phyloP scores from a whole-genome alignment of 768 basidiomycete genomes.

The Mycena rosella region DNA sequence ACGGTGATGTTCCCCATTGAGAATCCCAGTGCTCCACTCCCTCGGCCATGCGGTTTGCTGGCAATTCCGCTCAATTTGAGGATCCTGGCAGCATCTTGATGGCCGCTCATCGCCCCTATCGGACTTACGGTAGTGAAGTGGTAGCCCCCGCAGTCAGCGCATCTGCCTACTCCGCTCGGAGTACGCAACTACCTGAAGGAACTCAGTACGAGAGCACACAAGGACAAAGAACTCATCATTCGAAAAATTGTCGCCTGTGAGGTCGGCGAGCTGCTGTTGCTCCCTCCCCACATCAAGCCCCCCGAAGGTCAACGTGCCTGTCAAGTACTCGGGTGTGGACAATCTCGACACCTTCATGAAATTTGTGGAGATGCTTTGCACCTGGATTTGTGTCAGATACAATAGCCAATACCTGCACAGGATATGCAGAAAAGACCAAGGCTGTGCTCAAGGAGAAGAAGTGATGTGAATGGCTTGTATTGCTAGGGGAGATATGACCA shows the following conservation, averaged over 20 bases:
- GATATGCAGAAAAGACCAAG: too few relatives aligned
- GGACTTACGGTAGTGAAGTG: background rate
- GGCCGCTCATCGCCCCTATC: background rate
- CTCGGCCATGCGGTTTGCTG: background rate
- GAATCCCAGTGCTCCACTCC: background rate
- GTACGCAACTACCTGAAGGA: background rate
- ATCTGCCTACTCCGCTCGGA: too few relatives aligned
- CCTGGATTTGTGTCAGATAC: background rate
- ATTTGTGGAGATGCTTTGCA: background rate
- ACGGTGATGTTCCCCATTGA: too few relatives aligned
- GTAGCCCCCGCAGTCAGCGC: too few relatives aligned
- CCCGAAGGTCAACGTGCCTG: background rate
- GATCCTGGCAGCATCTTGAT: slow-evolving; percentile 5
- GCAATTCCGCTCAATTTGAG: background rate
- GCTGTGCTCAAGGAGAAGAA: too few relatives aligned
- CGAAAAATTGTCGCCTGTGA: background rate
- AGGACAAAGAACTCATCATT: background rate
- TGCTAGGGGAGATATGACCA: too few relatives aligned
- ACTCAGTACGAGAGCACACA: background rate
- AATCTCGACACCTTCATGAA: slow-evolving; percentile 5
- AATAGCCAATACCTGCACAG: too few relatives aligned
- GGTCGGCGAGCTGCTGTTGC: background rate
- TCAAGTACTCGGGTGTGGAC: background rate
- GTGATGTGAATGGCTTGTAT: too few relatives aligned
- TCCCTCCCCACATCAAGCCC: background rate